Percentiles rank a stretch among this genome's conserved stretches.
phyloP scores from a whole-genome alignment of 2,329 filamentous ascomycete species.

The Ceratocystis huliohia region DNA sequence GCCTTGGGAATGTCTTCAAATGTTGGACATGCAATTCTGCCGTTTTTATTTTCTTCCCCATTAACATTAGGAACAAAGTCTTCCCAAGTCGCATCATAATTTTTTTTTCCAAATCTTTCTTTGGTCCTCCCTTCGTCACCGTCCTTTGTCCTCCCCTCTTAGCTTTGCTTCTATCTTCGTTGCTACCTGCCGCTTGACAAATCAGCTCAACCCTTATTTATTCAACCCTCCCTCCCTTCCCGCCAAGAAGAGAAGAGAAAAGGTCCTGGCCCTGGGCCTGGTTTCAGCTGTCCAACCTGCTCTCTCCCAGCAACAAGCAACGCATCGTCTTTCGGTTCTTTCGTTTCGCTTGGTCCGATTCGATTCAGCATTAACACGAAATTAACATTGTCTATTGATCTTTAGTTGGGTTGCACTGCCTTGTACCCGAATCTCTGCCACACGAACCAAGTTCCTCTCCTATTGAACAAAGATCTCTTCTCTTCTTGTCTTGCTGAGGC shows the following conservation, averaged over 20 bases:
- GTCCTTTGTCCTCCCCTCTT: not conserved
- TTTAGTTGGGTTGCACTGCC: not conserved
- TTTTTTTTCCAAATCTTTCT: not conserved
- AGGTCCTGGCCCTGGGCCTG: not conserved
- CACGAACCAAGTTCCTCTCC: not conserved
- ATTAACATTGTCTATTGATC: too few species aligned
- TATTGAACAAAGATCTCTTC: not conserved
- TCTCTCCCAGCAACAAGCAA: not conserved
- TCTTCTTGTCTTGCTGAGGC: not conserved
- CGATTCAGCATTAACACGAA: not conserved
- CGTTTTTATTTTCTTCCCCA: not conserved
- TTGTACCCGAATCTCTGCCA: not conserved
- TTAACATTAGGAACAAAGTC: not conserved
- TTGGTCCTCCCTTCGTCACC: not conserved
- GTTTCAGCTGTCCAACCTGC: constrained; percentile 2
- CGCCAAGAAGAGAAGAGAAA: not conserved
- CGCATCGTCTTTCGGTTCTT: constrained; percentile 10
- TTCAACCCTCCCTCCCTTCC: not conserved
- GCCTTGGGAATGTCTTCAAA: not conserved
- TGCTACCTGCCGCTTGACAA: not conserved
- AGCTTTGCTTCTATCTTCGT: not conserved
- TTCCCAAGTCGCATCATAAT: not conserved
- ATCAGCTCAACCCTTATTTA: not conserved
- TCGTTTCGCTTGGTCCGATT: constrained; percentile 6
- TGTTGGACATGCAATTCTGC: not conserved